These are phyloP conservation scores for Haematococcus sp. DNA, from an alignment of 139 green algal genomes.

Conservation along the genomic window DNA sequence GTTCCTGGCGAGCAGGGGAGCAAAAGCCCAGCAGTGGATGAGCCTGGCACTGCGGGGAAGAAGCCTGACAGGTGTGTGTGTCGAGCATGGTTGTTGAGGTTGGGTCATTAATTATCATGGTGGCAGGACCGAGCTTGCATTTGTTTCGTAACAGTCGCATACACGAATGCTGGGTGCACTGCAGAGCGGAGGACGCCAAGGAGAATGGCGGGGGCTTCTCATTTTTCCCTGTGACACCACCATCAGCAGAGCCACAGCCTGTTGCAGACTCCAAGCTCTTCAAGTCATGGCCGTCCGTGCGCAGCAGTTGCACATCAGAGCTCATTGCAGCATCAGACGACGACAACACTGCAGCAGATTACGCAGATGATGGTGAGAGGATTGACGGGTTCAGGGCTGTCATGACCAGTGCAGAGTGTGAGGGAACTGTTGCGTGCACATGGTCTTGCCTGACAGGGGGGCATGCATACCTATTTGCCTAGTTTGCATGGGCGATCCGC, in stretches of 20 bases:
- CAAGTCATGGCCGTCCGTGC: slow-evolving; percentile 47
- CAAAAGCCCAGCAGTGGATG: neutral
- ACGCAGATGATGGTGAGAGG: slow-evolving; percentile 37
- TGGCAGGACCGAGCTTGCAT: too few relatives aligned
- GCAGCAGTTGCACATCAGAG: slow-evolving; percentile 43
- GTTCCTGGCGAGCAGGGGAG: neutral
- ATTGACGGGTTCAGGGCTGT: neutral
- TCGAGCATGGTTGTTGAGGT: too few relatives aligned
- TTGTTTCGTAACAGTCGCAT: too few relatives aligned
- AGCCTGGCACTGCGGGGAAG: neutral
- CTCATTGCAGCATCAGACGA: slow-evolving; percentile 28
- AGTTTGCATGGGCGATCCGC: too few relatives aligned
- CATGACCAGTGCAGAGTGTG: too few relatives aligned
- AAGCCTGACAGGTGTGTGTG: neutral
- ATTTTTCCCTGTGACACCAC: slow-evolving; percentile 37
- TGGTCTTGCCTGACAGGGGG: neutral
- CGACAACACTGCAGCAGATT: slow-evolving; percentile 33
- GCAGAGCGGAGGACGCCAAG: neutral
- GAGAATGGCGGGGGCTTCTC: slow-evolving; percentile 28
- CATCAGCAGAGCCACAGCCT: slow-evolving; percentile 10
- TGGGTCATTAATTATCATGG: too few relatives aligned
- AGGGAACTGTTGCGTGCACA: neutral
- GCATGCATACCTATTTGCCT: too few relatives aligned
- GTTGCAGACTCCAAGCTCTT: slow-evolving; percentile 28
- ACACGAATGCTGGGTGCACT: too few relatives aligned